Evolutionary conservation across 2,329 filamentous ascomycete genomes (phyloP).

Genomic region (Alternaria atra): DNA sequence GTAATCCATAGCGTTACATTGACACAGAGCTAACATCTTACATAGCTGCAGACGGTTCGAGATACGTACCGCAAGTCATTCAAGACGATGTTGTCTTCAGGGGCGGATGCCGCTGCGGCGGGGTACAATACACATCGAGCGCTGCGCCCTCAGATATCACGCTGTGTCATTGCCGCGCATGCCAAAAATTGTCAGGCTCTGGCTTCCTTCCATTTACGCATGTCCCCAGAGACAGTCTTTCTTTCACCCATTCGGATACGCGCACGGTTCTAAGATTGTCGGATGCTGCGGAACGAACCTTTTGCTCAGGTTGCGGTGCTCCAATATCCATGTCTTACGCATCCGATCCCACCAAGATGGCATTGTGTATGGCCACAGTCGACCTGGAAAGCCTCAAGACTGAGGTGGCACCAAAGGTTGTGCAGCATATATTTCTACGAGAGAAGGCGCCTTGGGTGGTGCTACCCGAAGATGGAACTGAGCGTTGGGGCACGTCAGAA

Average conservation of each 20-base stretch:
- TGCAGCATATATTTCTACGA: slow-evolving; percentile 57
- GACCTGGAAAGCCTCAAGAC: slow-evolving; percentile 52
- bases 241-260: slow-evolving; percentile 42
- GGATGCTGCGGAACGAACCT: slow-evolving; percentile 54
- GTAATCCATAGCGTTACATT: slow-evolving; percentile 8
- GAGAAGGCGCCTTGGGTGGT: slow-evolving; percentile 50
- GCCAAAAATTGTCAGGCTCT: slow-evolving; percentile 59
- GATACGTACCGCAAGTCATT: slow-evolving; percentile 19
- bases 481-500: slow-evolving; percentile 33
- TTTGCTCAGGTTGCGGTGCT: slow-evolving; percentile 58
- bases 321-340: slow-evolving; percentile 57
- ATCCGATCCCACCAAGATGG: slow-evolving; percentile 41
- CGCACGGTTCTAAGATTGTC: slow-evolving; percentile 50
- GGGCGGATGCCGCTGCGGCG: slow-evolving; percentile 57
- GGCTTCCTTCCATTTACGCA: slow-evolving; percentile 56
- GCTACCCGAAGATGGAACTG: slow-evolving; percentile 41
- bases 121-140: slow-evolving; percentile 54
- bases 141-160: slow-evolving; percentile 48
- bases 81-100: slow-evolving; percentile 38
- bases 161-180: slow-evolving; percentile 60
- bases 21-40: slow-evolving; percentile 9
- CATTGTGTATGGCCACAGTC: slow-evolving; percentile 54
- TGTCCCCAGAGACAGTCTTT: slow-evolving; percentile 49
- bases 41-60: slow-evolving; percentile 39
- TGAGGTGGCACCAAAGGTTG: slow-evolving; percentile 34